Evolutionary conservation across 1,139 yeast genomes (phyloP).

Genomic region (Saccharomycopsis phalli): DNA sequence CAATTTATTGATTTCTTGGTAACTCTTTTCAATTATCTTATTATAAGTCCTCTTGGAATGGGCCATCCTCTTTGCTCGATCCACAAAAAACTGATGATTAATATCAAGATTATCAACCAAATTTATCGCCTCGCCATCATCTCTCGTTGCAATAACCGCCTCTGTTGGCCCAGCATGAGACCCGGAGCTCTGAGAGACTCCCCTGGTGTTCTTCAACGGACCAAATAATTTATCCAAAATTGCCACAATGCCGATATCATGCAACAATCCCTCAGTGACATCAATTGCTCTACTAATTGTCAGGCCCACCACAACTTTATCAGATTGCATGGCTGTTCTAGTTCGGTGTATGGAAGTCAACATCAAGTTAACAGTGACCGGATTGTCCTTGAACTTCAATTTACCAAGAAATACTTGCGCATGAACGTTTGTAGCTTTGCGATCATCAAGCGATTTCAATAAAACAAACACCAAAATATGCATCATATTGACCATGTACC

Average conservation of each 20-base stretch:
- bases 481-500: constrained; percentile 33
- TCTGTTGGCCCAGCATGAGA: background rate
- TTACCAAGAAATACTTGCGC: too few relatives aligned
- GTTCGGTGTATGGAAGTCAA: constrained; percentile 30
- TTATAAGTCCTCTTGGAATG: background rate
- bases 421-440: background rate
- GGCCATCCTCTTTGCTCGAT: constrained; percentile 5
- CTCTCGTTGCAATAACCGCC: background rate
- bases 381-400: constrained; percentile 25
- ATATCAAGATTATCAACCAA: constrained; percentile 9
- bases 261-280: constrained; percentile 31
- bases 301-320: constrained; percentile 29
- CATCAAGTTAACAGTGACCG: constrained; percentile 26
- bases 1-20: constrained; percentile 3
- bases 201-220: background rate
- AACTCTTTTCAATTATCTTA: background rate
- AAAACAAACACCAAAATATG: constrained; percentile 30
- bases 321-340: constrained; percentile 28
- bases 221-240: constrained; percentile 26
- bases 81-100: constrained; percentile 7
- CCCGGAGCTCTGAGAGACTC: background rate
- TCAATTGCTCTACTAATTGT: constrained; percentile 33
- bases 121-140: background rate
- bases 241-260: constrained; percentile 31
- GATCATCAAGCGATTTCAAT: constrained; percentile 26